phyloP scores from a whole-genome alignment of 306 rosid species.

The Argentina anserina region DNA sequence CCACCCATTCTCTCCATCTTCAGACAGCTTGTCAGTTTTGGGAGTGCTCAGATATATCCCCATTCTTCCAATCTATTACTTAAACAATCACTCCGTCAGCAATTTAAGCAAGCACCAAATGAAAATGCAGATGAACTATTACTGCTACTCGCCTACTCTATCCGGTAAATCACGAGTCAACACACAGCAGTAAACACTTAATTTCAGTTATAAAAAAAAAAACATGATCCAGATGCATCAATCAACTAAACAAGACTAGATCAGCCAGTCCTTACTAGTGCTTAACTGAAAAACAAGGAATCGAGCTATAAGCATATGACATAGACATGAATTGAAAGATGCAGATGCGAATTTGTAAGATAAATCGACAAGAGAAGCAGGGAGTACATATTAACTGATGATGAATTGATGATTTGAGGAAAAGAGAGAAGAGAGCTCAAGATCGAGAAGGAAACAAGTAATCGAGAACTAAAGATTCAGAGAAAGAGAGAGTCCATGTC shows the following conservation, averaged over 20 bases:
- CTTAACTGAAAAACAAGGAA: no score
- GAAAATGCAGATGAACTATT: background rate
- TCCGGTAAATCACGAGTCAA: background rate
- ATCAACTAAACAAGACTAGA: background rate
- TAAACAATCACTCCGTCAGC: no score
- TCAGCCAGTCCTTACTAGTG: background rate
- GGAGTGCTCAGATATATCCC: slow-evolving; percentile 93
- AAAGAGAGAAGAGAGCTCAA: no score
- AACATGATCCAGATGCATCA: background rate
- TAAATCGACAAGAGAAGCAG: background rate
- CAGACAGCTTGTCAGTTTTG: slow-evolving; percentile 85
- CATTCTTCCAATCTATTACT: slow-evolving; percentile 48
- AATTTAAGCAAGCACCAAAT: no score
- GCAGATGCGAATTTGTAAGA: background rate
- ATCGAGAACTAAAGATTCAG: background rate
- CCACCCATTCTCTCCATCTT: slow-evolving; percentile 67
- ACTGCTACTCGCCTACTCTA: background rate
- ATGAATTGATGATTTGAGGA: background rate
- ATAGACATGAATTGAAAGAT: background rate
- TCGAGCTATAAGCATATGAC: background rate
- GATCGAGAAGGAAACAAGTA: background rate
- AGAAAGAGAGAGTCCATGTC: background rate
- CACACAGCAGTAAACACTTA: background rate
- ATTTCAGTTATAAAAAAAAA: background rate
- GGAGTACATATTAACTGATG: background rate